Percentiles rank a stretch among this genome's conserved stretches.
These are phyloP conservation scores for Tolypocladium pustulatum DNA, from an alignment of 2,329 filamentous ascomycete genomes.

Conservation along the genomic window DNA sequence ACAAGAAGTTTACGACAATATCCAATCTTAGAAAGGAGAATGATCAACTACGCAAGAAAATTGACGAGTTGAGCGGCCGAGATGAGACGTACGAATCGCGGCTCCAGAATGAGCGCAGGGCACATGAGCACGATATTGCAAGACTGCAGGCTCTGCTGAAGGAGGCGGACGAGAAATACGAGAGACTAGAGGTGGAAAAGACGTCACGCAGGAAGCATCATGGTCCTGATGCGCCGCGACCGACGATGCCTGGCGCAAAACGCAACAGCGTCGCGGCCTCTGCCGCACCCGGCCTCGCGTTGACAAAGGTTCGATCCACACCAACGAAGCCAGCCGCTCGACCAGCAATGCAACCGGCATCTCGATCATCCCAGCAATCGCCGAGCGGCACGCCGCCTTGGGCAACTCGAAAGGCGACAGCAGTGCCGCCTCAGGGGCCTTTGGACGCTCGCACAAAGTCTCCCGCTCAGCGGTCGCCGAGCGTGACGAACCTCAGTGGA, in stretches of 20 bases:
- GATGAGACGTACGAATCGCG: constrained; percentile 29
- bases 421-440: no score
- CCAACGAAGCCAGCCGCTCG: constrained; percentile 12
- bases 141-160: constrained; percentile 23
- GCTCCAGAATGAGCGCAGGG: constrained; percentile 23
- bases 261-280: not conserved
- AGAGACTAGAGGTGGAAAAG: constrained; percentile 16
- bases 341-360: not conserved
- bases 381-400: constrained; percentile 1
- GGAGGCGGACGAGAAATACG: constrained; percentile 22
- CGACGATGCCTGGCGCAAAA: constrained; percentile 2
- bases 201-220: constrained; percentile 9
- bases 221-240: constrained; percentile 6
- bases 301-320: constrained; percentile 13
- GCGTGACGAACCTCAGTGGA: constrained; percentile 13
- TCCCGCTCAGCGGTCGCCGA: constrained; percentile 11
- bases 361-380: not conserved
- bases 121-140: constrained; percentile 20
- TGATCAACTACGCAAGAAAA: constrained; percentile 19
- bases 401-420: not conserved
- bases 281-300: constrained; percentile 6
- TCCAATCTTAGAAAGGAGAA: constrained; percentile 20
- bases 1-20: constrained; percentile 20
- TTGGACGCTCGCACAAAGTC: not conserved
- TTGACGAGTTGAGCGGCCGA: constrained; percentile 25